phyloP scores from a whole-genome alignment of 176 grass and related monocot species.

The Oryza longistaminata region DNA sequence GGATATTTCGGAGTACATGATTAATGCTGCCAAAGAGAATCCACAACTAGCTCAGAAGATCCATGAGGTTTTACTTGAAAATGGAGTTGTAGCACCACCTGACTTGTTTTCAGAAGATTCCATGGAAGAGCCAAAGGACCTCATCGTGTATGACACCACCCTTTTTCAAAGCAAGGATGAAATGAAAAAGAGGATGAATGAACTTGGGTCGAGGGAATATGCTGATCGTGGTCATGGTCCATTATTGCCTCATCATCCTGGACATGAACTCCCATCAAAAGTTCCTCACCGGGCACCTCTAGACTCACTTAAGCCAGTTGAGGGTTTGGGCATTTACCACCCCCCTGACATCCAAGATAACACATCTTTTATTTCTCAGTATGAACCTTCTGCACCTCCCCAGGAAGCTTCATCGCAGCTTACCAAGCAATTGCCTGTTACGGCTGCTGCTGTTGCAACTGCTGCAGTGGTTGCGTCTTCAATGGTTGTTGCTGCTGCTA shows the following conservation, averaged over 20 bases:
- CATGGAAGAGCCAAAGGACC: slow-evolving; percentile 65
- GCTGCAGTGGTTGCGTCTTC: slow-evolving; percentile 96
- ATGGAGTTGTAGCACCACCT: slow-evolving; percentile 86
- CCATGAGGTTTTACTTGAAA: slow-evolving; percentile 95
- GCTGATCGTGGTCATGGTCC: slow-evolving; percentile 56
- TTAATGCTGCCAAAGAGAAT: slow-evolving; percentile 98
- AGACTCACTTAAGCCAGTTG: slow-evolving; percentile 57
- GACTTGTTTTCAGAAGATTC: slow-evolving; percentile 93
- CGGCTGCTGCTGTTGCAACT: slow-evolving; percentile 95
- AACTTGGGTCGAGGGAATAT: slow-evolving; percentile 53
- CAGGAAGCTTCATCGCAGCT: slow-evolving; percentile 41
- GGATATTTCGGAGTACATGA: slow-evolving; percentile 99
- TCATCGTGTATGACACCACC: slow-evolving; percentile 56
- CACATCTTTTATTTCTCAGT: slow-evolving; percentile 36
- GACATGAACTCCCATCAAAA: slow-evolving; percentile 53
- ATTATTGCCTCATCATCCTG: slow-evolving; percentile 50
- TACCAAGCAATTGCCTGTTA: slow-evolving; percentile 78
- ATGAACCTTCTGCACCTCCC: slow-evolving; percentile 59
- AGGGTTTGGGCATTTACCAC: slow-evolving; percentile 50
- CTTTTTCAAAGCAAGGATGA: slow-evolving; percentile 64
- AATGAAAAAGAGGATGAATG: slow-evolving; percentile 62
- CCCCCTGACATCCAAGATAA: slow-evolving; percentile 33
- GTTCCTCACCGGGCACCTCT: slow-evolving; percentile 30
- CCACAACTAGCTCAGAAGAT: slow-evolving; percentile 89
- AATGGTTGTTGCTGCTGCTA: slow-evolving; percentile 92